These are phyloP conservation scores for Pseudohyphozyma bogoriensis DNA, from an alignment of 768 basidiomycete genomes.

Conservation along the genomic window DNA sequence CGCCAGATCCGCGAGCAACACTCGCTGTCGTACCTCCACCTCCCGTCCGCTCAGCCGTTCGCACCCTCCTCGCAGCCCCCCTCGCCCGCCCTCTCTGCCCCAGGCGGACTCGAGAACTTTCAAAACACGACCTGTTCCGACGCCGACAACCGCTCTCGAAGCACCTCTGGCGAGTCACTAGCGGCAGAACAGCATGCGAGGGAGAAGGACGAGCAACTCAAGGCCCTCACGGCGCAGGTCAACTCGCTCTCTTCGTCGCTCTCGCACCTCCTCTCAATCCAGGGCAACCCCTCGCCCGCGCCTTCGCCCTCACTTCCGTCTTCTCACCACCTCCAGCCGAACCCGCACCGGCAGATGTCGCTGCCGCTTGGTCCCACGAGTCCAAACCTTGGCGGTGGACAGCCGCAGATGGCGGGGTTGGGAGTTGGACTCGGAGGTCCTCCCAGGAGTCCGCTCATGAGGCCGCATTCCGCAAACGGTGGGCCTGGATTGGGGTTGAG, in stretches of 20 bases:
- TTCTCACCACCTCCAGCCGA: slow-evolving; percentile 2
- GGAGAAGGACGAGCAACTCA: slow-evolving; percentile 45
- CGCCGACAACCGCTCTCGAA: slow-evolving; percentile 75
- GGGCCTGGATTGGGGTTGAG: not conserved
- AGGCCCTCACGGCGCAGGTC: slow-evolving; percentile 59
- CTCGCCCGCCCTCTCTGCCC: not conserved
- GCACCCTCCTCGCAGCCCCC: not conserved
- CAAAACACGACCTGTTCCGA: no score
- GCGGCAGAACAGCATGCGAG: no score
- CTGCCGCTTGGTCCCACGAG: slow-evolving; percentile 10
- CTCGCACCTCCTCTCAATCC: slow-evolving; percentile 54
- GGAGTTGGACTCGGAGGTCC: not conserved
- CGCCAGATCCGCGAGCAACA: not conserved
- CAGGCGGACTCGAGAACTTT: slow-evolving; percentile 27
- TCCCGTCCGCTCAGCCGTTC: slow-evolving; percentile 46
- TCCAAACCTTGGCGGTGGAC: not conserved
- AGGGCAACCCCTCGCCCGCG: not conserved
- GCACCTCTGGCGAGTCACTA: slow-evolving; percentile 40
- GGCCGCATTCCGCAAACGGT: not conserved
- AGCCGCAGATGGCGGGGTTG: not conserved
- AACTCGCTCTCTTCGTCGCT: slow-evolving; percentile 73
- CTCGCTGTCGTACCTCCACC: slow-evolving; percentile 32
- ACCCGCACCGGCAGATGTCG: slow-evolving; percentile 10
- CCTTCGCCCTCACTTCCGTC: not conserved
- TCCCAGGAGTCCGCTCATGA: not conserved